These are phyloP conservation scores for Saksenaea oblongispora DNA, from an alignment of 371 early-diverging fungal genomes.

Conservation along the genomic window DNA sequence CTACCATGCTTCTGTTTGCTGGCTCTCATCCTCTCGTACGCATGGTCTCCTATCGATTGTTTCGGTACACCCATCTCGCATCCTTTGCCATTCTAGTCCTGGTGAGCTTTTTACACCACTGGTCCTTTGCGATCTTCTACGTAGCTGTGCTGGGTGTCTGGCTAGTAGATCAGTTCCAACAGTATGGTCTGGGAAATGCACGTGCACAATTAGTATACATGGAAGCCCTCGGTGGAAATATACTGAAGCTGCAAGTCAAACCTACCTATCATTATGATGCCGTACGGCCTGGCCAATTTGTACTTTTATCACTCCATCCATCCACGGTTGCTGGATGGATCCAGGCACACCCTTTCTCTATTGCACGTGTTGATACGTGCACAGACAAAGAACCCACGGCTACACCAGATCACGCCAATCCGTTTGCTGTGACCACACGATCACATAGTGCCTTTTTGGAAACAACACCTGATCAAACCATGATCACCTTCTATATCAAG, in stretches of 20 bases:
- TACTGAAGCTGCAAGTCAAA: conserved; percentile 23
- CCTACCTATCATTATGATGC: conserved; percentile 12
- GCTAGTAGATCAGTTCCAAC: conserved; percentile 31
- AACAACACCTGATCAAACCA: conserved; percentile 4
- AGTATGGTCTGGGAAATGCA: conserved; percentile 3
- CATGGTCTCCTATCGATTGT: conserved; percentile 30
- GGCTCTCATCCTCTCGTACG: conserved; percentile 42
- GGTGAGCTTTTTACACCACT: conserved; percentile 33
- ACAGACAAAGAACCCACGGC: neutral
- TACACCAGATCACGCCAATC: neutral
- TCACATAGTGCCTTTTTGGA: neutral
- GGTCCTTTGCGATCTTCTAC: conserved; percentile 38
- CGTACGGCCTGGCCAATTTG: conserved; percentile 32
- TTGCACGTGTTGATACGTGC: conserved; percentile 25
- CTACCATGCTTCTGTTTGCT: conserved; percentile 15
- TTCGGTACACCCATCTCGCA: conserved; percentile 31
- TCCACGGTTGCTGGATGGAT: conserved; percentile 12
- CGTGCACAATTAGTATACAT: conserved; percentile 7
- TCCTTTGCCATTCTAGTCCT: conserved; percentile 21
- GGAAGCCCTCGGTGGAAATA: conserved; percentile 27
- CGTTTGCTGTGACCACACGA: neutral
- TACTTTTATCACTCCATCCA: conserved; percentile 18
- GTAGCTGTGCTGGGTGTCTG: conserved; percentile 22
- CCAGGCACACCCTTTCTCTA: conserved; percentile 39
- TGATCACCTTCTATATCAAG: conserved; percentile 34